A percentile compares a stretch with the other conserved stretches of the same genome.
Conservation (phyloP, 805 yeast genomes). For the Barnettozyma pratensis region DNA sequence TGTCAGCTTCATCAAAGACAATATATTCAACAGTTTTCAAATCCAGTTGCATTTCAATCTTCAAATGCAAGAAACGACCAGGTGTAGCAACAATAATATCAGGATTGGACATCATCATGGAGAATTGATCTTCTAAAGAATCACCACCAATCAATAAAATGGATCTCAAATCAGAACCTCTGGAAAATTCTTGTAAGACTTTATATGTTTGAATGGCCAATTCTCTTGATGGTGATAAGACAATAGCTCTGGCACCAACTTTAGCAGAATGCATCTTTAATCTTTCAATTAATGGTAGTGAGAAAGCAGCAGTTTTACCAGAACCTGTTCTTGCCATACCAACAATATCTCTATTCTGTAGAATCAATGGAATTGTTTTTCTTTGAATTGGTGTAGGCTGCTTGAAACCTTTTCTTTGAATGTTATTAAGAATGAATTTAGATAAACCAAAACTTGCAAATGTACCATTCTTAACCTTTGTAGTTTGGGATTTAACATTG, state of each 20-base stretch:
- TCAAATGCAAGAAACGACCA: slow-evolving; percentile 92
- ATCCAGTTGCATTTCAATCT: slow-evolving; percentile 91
- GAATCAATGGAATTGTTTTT: slow-evolving; percentile 85
- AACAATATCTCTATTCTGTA: slow-evolving; percentile 88
- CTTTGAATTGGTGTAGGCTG: slow-evolving; percentile 98
- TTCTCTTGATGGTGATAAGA: slow-evolving; percentile 93
- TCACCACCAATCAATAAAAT: slow-evolving; percentile 94
- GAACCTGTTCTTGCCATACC: slow-evolving; percentile 99
- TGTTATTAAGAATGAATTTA: slow-evolving; percentile 60
- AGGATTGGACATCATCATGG: slow-evolving; percentile 89
- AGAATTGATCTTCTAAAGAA: slow-evolving; percentile 93
- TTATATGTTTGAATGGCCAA: slow-evolving; percentile 88
- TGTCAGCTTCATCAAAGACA: slow-evolving; percentile 96
- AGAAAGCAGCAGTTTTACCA: slow-evolving; percentile 97
- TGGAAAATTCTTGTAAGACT: slow-evolving; percentile 82
- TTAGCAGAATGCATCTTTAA: slow-evolving; percentile 79
- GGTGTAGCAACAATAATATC: slow-evolving; percentile 96
- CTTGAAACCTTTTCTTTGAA: slow-evolving; percentile 78
- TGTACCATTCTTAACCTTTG: slow-evolving; percentile 70
- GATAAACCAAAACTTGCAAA: slow-evolving; percentile 90
- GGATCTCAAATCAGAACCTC: slow-evolving; percentile 77
- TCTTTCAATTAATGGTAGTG: slow-evolving; percentile 83
- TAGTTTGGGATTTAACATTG: slow-evolving; percentile 38
- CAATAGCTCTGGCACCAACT: slow-evolving; percentile 84
- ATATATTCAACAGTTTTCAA: slow-evolving; percentile 80